Conservation (phyloP, 345 rosid genomes). For the Populus euphratica region DNA sequence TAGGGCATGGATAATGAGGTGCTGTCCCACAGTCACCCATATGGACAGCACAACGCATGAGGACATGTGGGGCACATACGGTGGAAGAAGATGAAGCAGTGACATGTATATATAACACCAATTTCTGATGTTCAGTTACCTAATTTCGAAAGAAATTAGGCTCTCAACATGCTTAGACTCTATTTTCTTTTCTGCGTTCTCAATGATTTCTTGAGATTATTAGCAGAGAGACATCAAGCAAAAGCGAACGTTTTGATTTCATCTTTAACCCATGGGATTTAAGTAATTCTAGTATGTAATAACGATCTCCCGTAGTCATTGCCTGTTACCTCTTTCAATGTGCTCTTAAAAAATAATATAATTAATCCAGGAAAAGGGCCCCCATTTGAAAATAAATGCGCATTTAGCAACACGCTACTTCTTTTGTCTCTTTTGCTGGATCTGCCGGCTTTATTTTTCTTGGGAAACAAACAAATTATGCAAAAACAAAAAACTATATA, state of each 20-base stretch:
- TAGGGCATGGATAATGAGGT: slow-evolving; percentile 17
- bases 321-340: neutral
- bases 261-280: neutral
- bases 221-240: neutral
- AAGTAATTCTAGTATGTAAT: neutral
- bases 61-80: slow-evolving; percentile 4
- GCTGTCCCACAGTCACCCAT: neutral
- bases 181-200: too few relatives aligned
- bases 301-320: too few relatives aligned
- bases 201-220: too few relatives aligned
- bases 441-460: slow-evolving; percentile 28
- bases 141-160: too few relatives aligned
- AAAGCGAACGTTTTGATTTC: neutral
- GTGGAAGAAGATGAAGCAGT: neutral
- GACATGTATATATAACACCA: too few relatives aligned
- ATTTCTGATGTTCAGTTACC: too few relatives aligned
- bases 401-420: neutral
- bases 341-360: neutral
- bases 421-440: slow-evolving; percentile 16
- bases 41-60: neutral
- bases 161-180: too few relatives aligned
- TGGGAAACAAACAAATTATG: slow-evolving; percentile 17
- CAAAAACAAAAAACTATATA: neutral
- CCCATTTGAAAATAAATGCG: neutral
- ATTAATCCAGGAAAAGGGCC: neutral